A percentile compares a stretch with the other conserved stretches of the same genome.
These are phyloP conservation scores for Cercospora sojina DNA, from an alignment of 2,329 filamentous ascomycete species.

Conservation along the genomic window DNA sequence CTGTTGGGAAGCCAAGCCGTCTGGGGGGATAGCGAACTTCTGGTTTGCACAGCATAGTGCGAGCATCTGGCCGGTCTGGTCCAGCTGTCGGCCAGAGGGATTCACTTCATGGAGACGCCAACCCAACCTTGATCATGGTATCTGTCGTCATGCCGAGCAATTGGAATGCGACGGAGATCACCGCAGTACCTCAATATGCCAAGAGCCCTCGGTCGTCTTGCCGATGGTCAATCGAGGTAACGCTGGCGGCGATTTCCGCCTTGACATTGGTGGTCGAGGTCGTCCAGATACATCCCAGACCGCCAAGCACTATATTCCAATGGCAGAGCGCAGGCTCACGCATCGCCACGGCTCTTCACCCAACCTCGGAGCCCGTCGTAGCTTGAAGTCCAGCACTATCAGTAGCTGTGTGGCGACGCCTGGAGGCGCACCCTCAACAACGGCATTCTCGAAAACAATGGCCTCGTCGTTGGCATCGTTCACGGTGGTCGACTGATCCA, in stretches of 20 bases:
- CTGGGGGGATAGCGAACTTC: not conserved
- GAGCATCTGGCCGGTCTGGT: not conserved
- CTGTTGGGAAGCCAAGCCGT: not conserved
- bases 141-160: not conserved
- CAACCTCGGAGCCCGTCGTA: conserved; percentile 3
- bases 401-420: conserved; percentile 10
- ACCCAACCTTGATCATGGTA: not conserved
- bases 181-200: not conserved
- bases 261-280: not conserved
- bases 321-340: not conserved
- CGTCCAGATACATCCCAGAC: not conserved
- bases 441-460: conserved; percentile 12
- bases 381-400: conserved; percentile 11
- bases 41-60: not conserved
- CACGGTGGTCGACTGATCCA: conserved; percentile 1
- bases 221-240: not conserved
- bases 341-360: conserved; percentile 5
- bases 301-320: not conserved
- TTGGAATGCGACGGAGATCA: not conserved
- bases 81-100: not conserved
- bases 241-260: not conserved
- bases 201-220: not conserved
- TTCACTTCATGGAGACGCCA: not conserved
- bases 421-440: conserved; percentile 5
- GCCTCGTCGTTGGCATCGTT: conserved; percentile 4